These are phyloP conservation scores for Gamsiella multidivaricata DNA, from an alignment of 192 early-diverging fungal species.

Conservation along the genomic window DNA sequence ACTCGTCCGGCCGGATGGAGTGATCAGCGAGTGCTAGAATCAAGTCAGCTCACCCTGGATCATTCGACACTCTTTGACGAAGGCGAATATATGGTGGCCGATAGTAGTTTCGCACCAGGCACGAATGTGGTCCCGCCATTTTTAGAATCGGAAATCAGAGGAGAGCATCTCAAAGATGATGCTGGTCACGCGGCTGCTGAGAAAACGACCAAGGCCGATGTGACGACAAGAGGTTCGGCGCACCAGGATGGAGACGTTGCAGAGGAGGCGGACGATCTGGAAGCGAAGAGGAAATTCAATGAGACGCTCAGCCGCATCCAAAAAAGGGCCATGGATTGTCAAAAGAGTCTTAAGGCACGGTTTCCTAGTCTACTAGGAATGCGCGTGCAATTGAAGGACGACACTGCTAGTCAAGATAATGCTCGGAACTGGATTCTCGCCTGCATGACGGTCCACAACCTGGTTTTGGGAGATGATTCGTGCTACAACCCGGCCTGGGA, in stretches of 20 bases:
- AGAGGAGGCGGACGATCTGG: neutral
- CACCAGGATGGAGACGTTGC: too few species aligned
- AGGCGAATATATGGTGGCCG: conserved; percentile 15
- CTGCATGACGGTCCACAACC: conserved; percentile 40
- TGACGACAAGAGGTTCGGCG: neutral
- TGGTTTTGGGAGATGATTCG: conserved; percentile 34
- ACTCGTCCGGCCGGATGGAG: conserved; percentile 7
- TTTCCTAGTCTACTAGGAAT: conserved; percentile 48
- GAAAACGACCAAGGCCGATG: neutral
- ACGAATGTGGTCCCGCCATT: conserved; percentile 6
- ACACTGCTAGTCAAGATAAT: conserved; percentile 7
- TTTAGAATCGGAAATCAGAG: neutral
- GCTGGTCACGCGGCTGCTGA: neutral
- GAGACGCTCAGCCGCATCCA: conserved; percentile 5
- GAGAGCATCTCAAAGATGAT: neutral
- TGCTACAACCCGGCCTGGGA: conserved; percentile 30
- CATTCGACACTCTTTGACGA: conserved; percentile 8
- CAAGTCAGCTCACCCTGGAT: conserved; percentile 5
- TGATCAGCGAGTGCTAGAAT: conserved; percentile 7
- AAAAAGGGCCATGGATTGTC: conserved; percentile 33
- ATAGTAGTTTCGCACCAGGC: neutral
- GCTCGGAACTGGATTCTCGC: conserved; percentile 27
- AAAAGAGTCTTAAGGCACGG: conserved; percentile 28
- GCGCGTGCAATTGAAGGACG: conserved; percentile 36
- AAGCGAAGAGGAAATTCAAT: neutral